Conservation (phyloP, 164 flowering plant genomes). For the Magnolia kwangsiensis region DNA sequence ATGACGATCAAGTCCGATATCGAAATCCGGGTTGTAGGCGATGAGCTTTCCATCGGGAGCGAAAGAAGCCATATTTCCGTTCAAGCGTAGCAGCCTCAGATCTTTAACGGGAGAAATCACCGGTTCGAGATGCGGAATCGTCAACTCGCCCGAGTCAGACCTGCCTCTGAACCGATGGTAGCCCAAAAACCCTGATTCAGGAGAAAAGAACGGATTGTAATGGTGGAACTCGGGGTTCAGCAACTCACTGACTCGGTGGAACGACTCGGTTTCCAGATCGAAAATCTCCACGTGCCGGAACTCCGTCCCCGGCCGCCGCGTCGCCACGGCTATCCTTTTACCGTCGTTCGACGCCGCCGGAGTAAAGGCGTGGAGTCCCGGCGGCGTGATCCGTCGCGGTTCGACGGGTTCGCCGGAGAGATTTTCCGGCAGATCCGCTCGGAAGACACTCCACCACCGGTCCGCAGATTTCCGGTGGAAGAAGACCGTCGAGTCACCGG, state of each 20-base stretch:
- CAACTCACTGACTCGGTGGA: constrained; percentile 47
- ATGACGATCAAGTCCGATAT: constrained; percentile 24
- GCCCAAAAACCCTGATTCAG: constrained; percentile 49
- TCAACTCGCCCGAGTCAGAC: constrained; percentile 30
- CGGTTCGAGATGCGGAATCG: constrained; percentile 50
- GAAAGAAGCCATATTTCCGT: constrained; percentile 59
- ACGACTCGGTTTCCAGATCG: constrained; percentile 37
- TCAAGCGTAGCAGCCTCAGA: constrained; percentile 49
- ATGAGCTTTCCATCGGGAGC: constrained; percentile 52
- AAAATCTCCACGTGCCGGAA: constrained; percentile 75
- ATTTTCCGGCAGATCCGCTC: constrained; percentile 28
- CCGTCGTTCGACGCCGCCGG: constrained; percentile 60
- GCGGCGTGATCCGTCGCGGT: constrained; percentile 58
- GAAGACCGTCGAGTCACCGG: constrained; percentile 58
- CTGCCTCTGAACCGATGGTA: constrained; percentile 83
- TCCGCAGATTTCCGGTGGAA: constrained; percentile 75
- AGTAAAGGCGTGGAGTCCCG: constrained; percentile 80
- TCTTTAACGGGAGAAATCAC: constrained; percentile 44
- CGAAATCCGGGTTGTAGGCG: constrained; percentile 53
- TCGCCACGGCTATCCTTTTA: constrained; percentile 60
- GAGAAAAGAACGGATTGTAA: constrained; percentile 81
- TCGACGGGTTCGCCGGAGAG: neutral
- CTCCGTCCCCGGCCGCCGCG: constrained; percentile 47
- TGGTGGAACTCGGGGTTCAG: constrained; percentile 62
- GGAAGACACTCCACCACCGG: constrained; percentile 92